A percentile compares a stretch with the other conserved stretches of the same genome.
These are phyloP conservation scores for Diaporthe citrichinensis DNA, from an alignment of 2,329 filamentous ascomycete species.

Conservation along the genomic window DNA sequence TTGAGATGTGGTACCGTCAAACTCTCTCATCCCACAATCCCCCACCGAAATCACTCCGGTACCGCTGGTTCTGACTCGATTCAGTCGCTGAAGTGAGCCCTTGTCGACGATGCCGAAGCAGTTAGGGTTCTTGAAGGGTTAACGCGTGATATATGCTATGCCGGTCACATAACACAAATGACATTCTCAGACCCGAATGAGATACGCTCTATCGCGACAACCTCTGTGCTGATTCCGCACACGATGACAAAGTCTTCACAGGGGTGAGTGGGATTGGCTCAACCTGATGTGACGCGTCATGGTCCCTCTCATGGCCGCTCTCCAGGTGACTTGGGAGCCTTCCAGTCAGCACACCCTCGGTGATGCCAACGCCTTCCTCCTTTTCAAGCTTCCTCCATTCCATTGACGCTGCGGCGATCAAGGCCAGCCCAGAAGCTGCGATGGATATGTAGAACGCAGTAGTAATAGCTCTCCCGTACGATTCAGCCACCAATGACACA, in stretches of 20 bases:
- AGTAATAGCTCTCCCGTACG: not conserved
- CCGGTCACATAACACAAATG: no score
- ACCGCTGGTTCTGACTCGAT: not conserved
- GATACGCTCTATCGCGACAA: not conserved
- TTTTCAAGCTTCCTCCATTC: slow-evolving; percentile 15
- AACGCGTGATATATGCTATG: not conserved
- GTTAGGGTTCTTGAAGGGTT: not conserved
- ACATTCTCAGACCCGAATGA: no score
- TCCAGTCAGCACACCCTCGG: not conserved
- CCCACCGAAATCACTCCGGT: not conserved
- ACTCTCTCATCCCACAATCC: not conserved
- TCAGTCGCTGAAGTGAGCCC: not conserved
- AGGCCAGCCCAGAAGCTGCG: not conserved
- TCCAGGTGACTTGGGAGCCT: not conserved
- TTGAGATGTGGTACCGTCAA: not conserved
- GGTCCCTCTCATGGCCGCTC: no score
- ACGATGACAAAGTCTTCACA: not conserved
- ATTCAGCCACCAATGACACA: not conserved
- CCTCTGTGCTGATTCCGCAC: not conserved
- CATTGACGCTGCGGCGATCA: not conserved
- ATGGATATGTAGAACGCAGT: slow-evolving; percentile 7
- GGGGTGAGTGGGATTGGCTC: not conserved
- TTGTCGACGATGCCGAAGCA: not conserved
- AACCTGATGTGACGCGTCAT: not conserved
- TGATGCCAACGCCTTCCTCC: not conserved